These are phyloP conservation scores for Beauveria brongniartii DNA, from an alignment of 2,329 filamentous ascomycete species.

Conservation along the genomic window DNA sequence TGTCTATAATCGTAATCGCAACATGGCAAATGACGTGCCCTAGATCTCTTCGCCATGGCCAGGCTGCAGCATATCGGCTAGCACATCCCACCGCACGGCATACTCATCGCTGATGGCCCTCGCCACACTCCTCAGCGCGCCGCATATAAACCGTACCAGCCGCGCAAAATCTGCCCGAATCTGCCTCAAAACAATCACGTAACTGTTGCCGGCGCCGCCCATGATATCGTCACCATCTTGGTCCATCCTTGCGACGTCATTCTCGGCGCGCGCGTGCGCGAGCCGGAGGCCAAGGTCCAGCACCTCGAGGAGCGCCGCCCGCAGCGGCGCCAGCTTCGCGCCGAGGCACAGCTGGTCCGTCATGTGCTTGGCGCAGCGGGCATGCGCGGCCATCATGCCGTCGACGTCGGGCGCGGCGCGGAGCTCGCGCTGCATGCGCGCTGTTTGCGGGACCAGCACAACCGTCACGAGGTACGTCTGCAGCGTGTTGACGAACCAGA, in stretches of 20 bases:
- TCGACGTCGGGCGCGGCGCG: constrained; percentile 59
- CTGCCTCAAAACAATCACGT: constrained; percentile 41
- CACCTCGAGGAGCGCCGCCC: constrained; percentile 58
- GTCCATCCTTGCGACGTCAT: constrained; percentile 22
- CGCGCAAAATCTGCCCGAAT: constrained; percentile 53
- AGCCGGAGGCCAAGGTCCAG: constrained; percentile 63
- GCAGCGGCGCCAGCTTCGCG: constrained; percentile 56
- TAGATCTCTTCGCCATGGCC: constrained; percentile 5
- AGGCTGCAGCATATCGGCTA: constrained; percentile 63
- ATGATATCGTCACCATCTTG: constrained; percentile 27
- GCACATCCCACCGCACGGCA: constrained; percentile 57
- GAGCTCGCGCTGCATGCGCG: constrained; percentile 46
- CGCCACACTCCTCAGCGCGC: constrained; percentile 61
- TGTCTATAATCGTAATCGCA: neutral
- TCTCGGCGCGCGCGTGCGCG: constrained; percentile 38
- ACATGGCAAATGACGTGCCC: neutral
- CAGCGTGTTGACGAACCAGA: constrained; percentile 65
- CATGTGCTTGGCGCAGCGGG: constrained; percentile 48
- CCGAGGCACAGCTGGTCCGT: constrained; percentile 59
- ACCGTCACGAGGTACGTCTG: constrained; percentile 64
- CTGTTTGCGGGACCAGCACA: constrained; percentile 51
- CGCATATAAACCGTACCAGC: constrained; percentile 56
- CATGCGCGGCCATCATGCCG: constrained; percentile 62
- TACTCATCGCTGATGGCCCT: constrained; percentile 54
- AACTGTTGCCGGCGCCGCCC: constrained; percentile 27